These are phyloP conservation scores for Albugo candida DNA, from an alignment of 352 stramenopile species.

Conservation along the genomic window DNA sequence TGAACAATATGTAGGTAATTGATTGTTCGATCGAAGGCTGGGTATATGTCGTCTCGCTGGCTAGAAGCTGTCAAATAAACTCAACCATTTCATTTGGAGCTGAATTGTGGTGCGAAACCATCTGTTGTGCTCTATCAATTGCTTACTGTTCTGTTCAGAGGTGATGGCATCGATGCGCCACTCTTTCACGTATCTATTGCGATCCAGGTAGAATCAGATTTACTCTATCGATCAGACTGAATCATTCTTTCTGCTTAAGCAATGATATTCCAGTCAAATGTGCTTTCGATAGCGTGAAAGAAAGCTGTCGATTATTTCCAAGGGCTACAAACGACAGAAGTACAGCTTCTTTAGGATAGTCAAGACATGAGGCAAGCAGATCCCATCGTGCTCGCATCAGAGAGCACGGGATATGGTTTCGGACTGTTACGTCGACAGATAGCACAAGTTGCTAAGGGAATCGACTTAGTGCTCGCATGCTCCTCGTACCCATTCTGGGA, in stretches of 20 bases:
- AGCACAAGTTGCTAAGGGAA: conserved; percentile 45
- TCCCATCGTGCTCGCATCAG: conserved; percentile 24
- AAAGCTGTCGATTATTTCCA: conserved; percentile 60
- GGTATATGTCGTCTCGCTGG: background rate
- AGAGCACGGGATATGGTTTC: conserved; percentile 54
- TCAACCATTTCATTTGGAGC: conserved; percentile 1
- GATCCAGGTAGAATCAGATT: conserved; percentile 19
- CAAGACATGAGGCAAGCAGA: conserved; percentile 6
- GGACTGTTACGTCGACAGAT: conserved; percentile 54
- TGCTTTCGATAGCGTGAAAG: conserved; percentile 63
- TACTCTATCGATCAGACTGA: background rate
- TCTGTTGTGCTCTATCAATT: conserved; percentile 1
- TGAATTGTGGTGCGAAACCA: background rate
- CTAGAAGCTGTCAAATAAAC: background rate
- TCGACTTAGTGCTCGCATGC: conserved; percentile 38
- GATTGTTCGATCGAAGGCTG: background rate
- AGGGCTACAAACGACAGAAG: conserved; percentile 25
- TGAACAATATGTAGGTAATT: too few relatives aligned
- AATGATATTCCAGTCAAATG: conserved; percentile 61
- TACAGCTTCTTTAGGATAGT: conserved; percentile 14
- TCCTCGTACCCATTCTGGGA: conserved; percentile 74
- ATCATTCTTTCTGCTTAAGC: conserved; percentile 10
- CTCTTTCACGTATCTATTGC: conserved; percentile 57
- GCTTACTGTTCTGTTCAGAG: conserved; percentile 6
- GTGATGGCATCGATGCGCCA: conserved; percentile 65